Conservation (phyloP, 2,329 filamentous ascomycete genomes). For the Neophaeococcomyces mojaviensis region DNA sequence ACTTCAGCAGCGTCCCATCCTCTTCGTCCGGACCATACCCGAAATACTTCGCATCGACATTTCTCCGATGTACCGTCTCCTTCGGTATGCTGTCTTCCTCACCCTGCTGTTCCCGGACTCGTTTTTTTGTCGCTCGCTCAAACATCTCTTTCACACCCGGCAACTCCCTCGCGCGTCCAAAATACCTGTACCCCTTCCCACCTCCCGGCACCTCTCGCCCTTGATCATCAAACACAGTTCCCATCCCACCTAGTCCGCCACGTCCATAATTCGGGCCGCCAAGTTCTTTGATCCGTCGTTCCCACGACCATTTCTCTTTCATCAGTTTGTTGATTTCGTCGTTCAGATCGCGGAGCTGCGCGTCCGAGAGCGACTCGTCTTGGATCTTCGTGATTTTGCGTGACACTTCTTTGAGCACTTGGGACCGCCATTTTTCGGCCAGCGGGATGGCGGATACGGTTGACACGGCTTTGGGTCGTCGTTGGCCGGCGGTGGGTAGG, state of each 20-base stretch:
- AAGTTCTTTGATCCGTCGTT: constrained; percentile 87
- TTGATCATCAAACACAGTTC: constrained; percentile 64
- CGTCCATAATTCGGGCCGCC: constrained; percentile 98
- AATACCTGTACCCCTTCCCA: constrained; percentile 89
- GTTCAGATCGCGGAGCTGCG: constrained; percentile 94
- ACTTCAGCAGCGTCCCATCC: constrained; percentile 69
- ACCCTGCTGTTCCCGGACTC: constrained; percentile 59
- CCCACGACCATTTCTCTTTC: constrained; percentile 99
- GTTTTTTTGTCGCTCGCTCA: constrained; percentile 61
- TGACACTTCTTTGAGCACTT: constrained; percentile 93
- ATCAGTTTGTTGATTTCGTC: constrained; percentile 99
- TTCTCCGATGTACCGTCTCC: constrained; percentile 42
- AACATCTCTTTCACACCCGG: constrained; percentile 96
- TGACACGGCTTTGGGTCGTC: constrained; percentile 85
- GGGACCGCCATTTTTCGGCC: constrained; percentile 97
- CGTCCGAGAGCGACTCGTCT: constrained; percentile 83
- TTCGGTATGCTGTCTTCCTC: constrained; percentile 40
- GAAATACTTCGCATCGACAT: constrained; percentile 91
- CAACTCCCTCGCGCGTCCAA: constrained; percentile 79
- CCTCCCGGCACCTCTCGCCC: constrained; percentile 62
- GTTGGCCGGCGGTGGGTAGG: constrained; percentile 82
- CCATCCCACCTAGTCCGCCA: constrained; percentile 47
- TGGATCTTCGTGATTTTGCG: constrained; percentile 97
- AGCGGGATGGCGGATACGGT: constrained; percentile 73
- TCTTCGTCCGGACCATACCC: constrained; percentile 92